Conservation (phyloP, 1,139 yeast species). For the Sugiyamaella sp. region DNA sequence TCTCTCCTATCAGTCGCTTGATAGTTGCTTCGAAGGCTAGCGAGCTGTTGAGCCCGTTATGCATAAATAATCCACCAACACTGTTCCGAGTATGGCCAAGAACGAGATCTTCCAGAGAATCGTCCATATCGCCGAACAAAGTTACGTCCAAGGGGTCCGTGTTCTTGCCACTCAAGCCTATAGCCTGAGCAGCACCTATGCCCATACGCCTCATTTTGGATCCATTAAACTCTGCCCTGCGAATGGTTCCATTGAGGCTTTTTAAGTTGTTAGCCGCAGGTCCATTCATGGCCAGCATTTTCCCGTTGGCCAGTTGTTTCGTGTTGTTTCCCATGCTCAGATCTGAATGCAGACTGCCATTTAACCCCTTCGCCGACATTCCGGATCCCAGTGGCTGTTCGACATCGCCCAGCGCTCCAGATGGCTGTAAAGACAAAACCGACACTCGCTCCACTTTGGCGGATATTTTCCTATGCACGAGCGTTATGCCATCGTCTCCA, state of each 20-base stretch:
- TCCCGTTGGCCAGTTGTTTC: constrained; percentile 14
- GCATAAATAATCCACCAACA: constrained; percentile 64
- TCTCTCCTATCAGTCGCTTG: constrained; percentile 50
- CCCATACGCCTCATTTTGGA: constrained; percentile 17
- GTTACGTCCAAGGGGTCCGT: constrained; percentile 62
- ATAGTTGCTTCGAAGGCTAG: constrained; percentile 55
- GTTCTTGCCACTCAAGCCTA: neutral
- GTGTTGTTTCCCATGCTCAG: neutral
- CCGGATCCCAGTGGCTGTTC: constrained; percentile 12
- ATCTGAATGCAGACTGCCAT: constrained; percentile 1
- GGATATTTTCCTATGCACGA: constrained; percentile 81
- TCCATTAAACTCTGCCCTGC: constrained; percentile 2
- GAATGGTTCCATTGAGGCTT: constrained; percentile 5
- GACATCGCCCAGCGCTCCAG: constrained; percentile 1
- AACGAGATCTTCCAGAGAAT: constrained; percentile 61
- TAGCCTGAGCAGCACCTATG: constrained; percentile 6
- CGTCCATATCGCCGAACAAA: constrained; percentile 75
- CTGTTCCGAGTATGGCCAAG: constrained; percentile 58
- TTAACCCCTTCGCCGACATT: constrained; percentile 13
- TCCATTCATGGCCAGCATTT: constrained; percentile 5
- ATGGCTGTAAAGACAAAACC: constrained; percentile 51
- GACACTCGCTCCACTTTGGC: constrained; percentile 76
- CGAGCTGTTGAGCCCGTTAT: constrained; percentile 61
- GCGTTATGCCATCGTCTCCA: constrained; percentile 53
- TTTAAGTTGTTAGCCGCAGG: neutral